These are phyloP conservation scores for Cavenderia fasciculata DNA, from an alignment of 78 protist species.

Conservation along the genomic window DNA sequence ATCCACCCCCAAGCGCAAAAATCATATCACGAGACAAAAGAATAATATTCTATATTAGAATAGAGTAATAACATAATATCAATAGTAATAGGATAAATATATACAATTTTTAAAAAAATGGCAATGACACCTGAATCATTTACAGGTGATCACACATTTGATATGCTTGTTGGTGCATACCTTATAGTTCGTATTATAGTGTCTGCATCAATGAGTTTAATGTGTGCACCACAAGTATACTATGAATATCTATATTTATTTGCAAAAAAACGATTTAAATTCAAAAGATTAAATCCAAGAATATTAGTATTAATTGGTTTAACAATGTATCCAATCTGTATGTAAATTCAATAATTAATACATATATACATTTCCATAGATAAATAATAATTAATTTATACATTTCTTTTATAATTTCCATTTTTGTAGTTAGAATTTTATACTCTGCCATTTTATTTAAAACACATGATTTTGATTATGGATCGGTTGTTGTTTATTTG, in stretches of 20 bases:
- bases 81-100: too few relatives aligned
- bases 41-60: too few relatives aligned
- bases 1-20: too few relatives aligned
- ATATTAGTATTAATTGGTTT: background rate
- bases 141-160: constrained; percentile 1
- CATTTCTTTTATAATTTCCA: too few relatives aligned
- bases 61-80: too few relatives aligned
- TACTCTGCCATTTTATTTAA: constrained; percentile 3
- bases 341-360: background rate
- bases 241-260: background rate
- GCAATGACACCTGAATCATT: constrained; percentile 14
- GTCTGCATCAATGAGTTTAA: background rate
- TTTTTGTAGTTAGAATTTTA: background rate
- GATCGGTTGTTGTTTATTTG: too few relatives aligned
- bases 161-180: background rate
- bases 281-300: background rate
- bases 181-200: background rate
- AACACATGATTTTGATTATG: constrained; percentile 2
- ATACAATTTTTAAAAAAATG: too few relatives aligned
- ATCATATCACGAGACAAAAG: too few relatives aligned
- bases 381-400: background rate
- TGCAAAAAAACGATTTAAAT: too few relatives aligned
- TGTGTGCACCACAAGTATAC: constrained; percentile 7
- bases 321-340: constrained; percentile 4
- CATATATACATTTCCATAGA: too few relatives aligned